A percentile compares a stretch with the other conserved stretches of the same genome.
These are phyloP conservation scores for Clavispora fructus DNA, from an alignment of 805 yeast genomes.

Conservation along the genomic window DNA sequence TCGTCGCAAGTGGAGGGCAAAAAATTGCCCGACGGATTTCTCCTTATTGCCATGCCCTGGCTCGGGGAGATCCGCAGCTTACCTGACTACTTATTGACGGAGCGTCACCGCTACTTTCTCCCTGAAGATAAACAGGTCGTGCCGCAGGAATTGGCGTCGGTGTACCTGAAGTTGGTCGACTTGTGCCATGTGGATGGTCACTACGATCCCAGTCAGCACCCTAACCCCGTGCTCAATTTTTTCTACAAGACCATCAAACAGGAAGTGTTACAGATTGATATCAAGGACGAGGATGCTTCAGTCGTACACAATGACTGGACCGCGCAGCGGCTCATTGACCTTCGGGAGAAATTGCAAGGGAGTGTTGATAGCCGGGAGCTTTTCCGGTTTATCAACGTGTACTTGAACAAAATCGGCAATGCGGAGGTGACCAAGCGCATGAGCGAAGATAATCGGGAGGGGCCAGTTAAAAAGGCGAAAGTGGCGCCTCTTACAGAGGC, in stretches of 20 bases:
- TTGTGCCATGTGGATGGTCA: conserved; percentile 38
- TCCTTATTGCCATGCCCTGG: conserved; percentile 64
- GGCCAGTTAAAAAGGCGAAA: conserved; percentile 4
- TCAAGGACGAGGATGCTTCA: conserved; percentile 10
- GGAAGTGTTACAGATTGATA: conserved; percentile 54
- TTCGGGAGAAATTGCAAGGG: conserved; percentile 2
- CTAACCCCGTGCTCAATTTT: conserved; percentile 65
- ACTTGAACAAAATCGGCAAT: conserved; percentile 6
- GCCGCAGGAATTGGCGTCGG: conserved; percentile 16
- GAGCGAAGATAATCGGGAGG: conserved; percentile 2
- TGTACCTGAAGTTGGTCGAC: conserved; percentile 24
- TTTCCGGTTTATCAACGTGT: conserved; percentile 2
- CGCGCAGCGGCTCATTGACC: conserved; percentile 2
- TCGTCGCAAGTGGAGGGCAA: conserved; percentile 14
- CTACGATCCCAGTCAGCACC: conserved; percentile 52
- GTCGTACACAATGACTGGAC: conserved; percentile 13
- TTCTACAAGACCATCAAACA: conserved; percentile 62
- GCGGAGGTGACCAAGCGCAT: conserved; percentile 10
- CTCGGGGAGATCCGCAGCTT: conserved; percentile 66
- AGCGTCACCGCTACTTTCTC: conserved; percentile 6
- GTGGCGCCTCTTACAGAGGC: conserved; percentile 22
- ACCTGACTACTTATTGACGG: conserved; percentile 39
- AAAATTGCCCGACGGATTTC: conserved; percentile 65
- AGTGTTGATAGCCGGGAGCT: conserved; percentile 2
- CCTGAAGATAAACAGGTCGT: conserved; percentile 4